These are phyloP conservation scores for Scedosporium minutisporum DNA, from an alignment of 2,329 filamentous ascomycete genomes.

Conservation along the genomic window DNA sequence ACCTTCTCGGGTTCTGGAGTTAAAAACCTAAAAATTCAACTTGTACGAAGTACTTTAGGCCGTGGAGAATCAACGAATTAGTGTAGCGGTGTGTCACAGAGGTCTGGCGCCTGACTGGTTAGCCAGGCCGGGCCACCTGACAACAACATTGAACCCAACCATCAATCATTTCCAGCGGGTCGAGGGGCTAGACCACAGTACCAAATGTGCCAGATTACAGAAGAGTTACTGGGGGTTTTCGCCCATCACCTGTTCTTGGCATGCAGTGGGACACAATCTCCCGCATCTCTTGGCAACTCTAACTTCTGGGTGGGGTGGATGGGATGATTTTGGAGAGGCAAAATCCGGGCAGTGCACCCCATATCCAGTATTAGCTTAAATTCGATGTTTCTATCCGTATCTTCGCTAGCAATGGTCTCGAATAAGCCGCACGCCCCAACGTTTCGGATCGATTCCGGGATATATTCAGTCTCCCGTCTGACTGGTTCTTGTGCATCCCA, in stretches of 20 bases:
- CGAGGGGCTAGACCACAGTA: no score
- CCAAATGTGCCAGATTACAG: no score
- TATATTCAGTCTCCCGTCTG: not conserved
- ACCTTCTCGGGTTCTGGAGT: not conserved
- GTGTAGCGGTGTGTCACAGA: not conserved
- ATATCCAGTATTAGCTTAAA: no score
- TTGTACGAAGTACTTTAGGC: not conserved
- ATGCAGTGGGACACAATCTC: not conserved
- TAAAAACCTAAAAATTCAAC: not conserved
- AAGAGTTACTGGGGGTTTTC: no score
- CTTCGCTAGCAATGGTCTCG: not conserved
- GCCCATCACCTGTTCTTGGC: not conserved
- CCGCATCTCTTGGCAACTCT: not conserved
- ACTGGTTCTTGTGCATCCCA: not conserved
- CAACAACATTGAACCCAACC: not conserved
- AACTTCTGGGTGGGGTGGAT: not conserved
- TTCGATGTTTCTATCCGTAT: no score
- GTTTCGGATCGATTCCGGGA: not conserved
- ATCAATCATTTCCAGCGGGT: not conserved
- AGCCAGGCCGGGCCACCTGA: not conserved
- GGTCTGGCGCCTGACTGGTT: not conserved
- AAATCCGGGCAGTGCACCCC: not conserved
- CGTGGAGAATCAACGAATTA: not conserved
- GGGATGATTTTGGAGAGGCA: not conserved
- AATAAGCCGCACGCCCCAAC: not conserved